A percentile compares a stretch with the other conserved stretches of the same genome.
Evolutionary conservation across 345 rosid genomes (phyloP).

Genomic region (Eucalyptus leucophloia): DNA sequence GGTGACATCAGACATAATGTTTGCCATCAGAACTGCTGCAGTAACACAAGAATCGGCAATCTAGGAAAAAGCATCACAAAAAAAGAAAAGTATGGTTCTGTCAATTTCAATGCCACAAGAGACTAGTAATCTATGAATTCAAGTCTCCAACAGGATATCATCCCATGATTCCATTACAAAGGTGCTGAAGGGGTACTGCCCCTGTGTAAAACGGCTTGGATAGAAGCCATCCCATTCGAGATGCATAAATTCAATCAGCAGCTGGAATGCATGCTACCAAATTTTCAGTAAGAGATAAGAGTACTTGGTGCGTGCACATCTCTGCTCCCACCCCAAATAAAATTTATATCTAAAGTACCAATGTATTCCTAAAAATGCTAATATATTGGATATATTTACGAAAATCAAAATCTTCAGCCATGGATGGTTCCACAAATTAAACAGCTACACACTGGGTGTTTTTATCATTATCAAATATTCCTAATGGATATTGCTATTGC

Average conservation of each 20-base stretch:
- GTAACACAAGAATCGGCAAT: conserved; percentile 64
- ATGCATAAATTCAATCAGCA: neutral
- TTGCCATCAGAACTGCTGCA: conserved; percentile 68
- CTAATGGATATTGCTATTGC: neutral
- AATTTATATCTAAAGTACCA: neutral
- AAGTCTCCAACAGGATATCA: neutral
- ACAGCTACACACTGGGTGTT: neutral
- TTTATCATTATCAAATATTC: neutral
- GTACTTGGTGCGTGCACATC: neutral
- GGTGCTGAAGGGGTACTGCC: neutral
- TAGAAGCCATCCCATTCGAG: neutral
- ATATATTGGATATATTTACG: neutral
- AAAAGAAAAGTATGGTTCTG: neutral
- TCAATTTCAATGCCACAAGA: neutral
- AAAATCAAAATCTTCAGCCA: neutral
- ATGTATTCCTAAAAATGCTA: neutral
- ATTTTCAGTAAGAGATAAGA: neutral
- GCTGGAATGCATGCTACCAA: neutral
- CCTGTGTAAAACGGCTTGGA: neutral
- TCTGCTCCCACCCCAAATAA: neutral
- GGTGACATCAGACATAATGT: conserved; percentile 51
- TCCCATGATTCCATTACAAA: neutral
- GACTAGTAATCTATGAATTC: neutral
- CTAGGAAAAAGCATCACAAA: conserved; percentile 12
- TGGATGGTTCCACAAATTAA: neutral